These are phyloP conservation scores for Termitomyces sp. DNA, from an alignment of 768 basidiomycete species.

Conservation along the genomic window DNA sequence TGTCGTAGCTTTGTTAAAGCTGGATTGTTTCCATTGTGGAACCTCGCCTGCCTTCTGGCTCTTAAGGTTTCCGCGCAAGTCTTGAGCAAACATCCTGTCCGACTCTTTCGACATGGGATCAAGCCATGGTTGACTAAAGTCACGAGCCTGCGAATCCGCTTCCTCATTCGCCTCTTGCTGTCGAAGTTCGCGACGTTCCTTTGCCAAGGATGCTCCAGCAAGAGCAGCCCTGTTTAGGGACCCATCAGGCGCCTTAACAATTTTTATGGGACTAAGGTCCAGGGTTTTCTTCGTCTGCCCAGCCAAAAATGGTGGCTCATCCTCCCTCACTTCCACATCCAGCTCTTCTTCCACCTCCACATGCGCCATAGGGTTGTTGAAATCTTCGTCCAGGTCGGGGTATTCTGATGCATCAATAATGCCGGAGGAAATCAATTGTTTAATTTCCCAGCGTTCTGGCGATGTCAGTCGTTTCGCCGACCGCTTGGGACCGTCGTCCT, in stretches of 20 bases:
- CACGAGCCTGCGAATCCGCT: conserved; percentile 90
- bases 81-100: conserved; percentile 91
- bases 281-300: conserved; percentile 96
- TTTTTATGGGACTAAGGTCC: conserved; percentile 95
- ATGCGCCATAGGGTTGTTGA: conserved; percentile 66
- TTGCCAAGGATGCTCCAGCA: conserved; percentile 88
- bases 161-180: conserved; percentile 93
- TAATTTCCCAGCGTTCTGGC: conserved; percentile 99
- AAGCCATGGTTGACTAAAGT: conserved; percentile 95
- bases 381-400: conserved; percentile 87
- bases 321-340: conserved; percentile 95
- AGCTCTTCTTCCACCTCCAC: conserved; percentile 94
- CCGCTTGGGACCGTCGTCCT: conserved; percentile 52
- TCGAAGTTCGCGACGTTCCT: conserved; percentile 90
- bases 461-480: conserved; percentile 90
- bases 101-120: conserved; percentile 93
- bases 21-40: conserved; percentile 87
- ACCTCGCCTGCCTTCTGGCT: conserved; percentile 81
- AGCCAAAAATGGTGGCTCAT: conserved; percentile 92
- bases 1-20: conserved; percentile 93
- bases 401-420: conserved; percentile 90
- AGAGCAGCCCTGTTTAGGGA: conserved; percentile 94
- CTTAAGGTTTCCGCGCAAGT: conserved; percentile 74
- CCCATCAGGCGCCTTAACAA: conserved; percentile 98
- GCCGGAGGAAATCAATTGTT: conserved; percentile 96